Percentiles rank a stretch among this genome's conserved stretches.
Conservation (phyloP, 2,329 filamentous ascomycete genomes). For the Fusarium nygamai region DNA sequence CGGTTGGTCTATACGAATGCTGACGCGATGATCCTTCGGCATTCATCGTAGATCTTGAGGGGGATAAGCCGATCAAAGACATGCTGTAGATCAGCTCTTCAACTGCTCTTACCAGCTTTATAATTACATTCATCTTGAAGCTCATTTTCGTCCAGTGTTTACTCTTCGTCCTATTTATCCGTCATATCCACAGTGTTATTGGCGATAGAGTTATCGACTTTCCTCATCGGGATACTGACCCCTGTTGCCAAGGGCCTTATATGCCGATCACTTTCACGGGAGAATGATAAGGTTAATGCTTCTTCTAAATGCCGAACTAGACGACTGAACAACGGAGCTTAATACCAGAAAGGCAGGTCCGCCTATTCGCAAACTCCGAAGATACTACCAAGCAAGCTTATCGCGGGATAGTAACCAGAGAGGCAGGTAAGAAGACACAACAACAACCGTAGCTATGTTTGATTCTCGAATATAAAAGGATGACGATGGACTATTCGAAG, state of each 20-base stretch:
- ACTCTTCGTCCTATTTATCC: neutral
- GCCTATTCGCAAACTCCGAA: neutral
- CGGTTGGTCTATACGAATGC: neutral
- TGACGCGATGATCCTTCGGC: conserved; percentile 1
- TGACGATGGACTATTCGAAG: neutral
- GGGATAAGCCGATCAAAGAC: neutral
- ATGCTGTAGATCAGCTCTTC: rapidly evolving
- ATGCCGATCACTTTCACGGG: conserved; percentile 24
- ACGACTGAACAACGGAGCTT: conserved; percentile 17
- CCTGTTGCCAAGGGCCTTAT: conserved; percentile 11
- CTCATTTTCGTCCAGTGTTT: neutral
- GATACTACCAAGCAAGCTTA: conserved; percentile 16
- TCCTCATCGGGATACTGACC: conserved; percentile 17
- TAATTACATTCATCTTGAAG: neutral
- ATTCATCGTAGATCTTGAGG: neutral
- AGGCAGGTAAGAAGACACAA: neutral
- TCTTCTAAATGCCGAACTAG: conserved; percentile 15
- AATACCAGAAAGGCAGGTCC: conserved; percentile 21
- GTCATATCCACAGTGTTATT: conserved; percentile 7
- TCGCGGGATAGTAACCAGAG: conserved; percentile 3
- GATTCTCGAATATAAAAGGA: conserved; percentile 14
- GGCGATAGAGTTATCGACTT: conserved; percentile 22
- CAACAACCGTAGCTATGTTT: neutral
- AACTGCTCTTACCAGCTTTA: neutral
- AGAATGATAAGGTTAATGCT: conserved; percentile 25